These are phyloP conservation scores for Saccharomyces jurei DNA, from an alignment of 805 yeast genomes.

Conservation along the genomic window DNA sequence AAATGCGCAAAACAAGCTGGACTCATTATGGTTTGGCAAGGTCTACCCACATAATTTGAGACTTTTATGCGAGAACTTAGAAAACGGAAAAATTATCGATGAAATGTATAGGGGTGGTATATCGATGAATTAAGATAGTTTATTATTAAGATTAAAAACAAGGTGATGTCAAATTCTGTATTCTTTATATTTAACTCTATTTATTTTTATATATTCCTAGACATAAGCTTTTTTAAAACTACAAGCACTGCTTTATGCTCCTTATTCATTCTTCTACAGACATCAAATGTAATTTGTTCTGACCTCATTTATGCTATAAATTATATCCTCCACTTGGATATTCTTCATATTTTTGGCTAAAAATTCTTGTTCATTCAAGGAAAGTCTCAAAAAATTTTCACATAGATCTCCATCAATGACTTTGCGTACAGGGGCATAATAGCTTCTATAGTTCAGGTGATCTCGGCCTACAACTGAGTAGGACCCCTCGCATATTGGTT, in stretches of 20 bases:
- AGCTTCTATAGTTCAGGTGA: slow-evolving; percentile 61
- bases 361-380: slow-evolving; percentile 15
- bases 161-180: not conserved
- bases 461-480: slow-evolving; percentile 53
- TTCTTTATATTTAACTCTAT: not conserved
- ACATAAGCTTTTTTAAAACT: not conserved
- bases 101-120: slow-evolving; percentile 48
- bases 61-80: slow-evolving; percentile 53
- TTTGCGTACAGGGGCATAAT: slow-evolving; percentile 69
- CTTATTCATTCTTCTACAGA: not conserved
- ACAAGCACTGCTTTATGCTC: not conserved
- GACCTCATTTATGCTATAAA: slow-evolving; percentile 19
- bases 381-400: slow-evolving; percentile 41
- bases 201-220: not conserved
- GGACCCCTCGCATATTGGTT: slow-evolving; percentile 19
- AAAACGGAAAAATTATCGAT: slow-evolving; percentile 41
- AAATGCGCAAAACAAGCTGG: slow-evolving; percentile 7
- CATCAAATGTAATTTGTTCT: slow-evolving; percentile 23
- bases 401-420: slow-evolving; percentile 85
- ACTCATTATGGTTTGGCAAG: slow-evolving; percentile 67
- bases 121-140: not conserved
- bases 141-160: not conserved
- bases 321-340: slow-evolving; percentile 27
- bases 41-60: slow-evolving; percentile 61
- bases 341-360: slow-evolving; percentile 31